Percentiles rank a stretch among this genome's conserved stretches.
phyloP scores from a whole-genome alignment of 2,329 filamentous ascomycete species.

The Aspergillus bombycis region DNA sequence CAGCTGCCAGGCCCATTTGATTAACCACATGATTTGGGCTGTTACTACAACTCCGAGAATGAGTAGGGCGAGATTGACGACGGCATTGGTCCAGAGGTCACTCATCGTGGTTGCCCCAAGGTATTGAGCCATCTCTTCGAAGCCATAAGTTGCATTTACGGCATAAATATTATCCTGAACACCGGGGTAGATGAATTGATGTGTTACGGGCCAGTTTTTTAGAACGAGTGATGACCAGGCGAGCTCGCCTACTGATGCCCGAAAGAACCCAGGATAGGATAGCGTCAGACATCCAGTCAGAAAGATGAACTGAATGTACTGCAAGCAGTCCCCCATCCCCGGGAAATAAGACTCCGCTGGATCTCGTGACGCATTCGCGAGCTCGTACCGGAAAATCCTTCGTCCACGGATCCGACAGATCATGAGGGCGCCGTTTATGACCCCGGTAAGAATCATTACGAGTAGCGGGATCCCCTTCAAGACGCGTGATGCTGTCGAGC shows the following conservation, averaged over 20 bases:
- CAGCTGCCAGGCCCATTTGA: slow-evolving; percentile 8
- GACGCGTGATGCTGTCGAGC: background rate
- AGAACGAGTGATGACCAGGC: slow-evolving; percentile 21
- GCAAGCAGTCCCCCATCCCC: slow-evolving; percentile 12
- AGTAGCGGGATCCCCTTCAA: slow-evolving; percentile 7
- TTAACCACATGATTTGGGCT: background rate
- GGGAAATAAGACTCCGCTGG: slow-evolving; percentile 11
- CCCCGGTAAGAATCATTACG: slow-evolving; percentile 14
- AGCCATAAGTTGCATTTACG: slow-evolving; percentile 15
- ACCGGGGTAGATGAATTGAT: slow-evolving; percentile 19
- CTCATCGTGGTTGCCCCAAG: slow-evolving; percentile 14
- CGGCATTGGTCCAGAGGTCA: slow-evolving; percentile 17
- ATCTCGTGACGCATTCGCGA: slow-evolving; percentile 2
- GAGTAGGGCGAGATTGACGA: slow-evolving; percentile 16
- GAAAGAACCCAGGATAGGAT: slow-evolving; percentile 19
- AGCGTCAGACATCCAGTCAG: slow-evolving; percentile 15
- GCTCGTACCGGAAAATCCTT: slow-evolving; percentile 17
- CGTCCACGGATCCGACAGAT: slow-evolving; percentile 1
- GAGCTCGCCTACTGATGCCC: slow-evolving; percentile 14
- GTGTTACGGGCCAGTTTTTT: slow-evolving; percentile 16
- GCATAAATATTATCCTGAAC: slow-evolving; percentile 15
- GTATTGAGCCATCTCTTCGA: slow-evolving; percentile 21
- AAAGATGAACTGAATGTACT: slow-evolving; percentile 21
- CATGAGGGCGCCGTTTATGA: background rate
- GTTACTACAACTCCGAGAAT: slow-evolving; percentile 2